Evolutionary conservation across 495 filamentous ascomycete species (phyloP).

Genomic region (Cercophora newfieldiana): DNA sequence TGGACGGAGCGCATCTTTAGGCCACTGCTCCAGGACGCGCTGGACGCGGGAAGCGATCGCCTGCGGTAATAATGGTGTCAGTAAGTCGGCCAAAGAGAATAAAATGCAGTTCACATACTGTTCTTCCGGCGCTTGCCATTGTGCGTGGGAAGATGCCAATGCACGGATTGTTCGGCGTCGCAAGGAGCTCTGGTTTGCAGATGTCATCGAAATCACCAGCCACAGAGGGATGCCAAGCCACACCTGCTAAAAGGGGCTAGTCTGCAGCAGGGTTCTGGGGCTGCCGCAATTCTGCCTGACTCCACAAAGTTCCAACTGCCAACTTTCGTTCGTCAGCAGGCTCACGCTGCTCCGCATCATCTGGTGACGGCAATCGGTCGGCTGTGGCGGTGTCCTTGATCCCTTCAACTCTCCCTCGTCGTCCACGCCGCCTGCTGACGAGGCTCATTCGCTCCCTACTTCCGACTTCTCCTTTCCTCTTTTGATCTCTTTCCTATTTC

Average conservation of each 20-base stretch:
- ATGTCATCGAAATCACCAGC: background rate
- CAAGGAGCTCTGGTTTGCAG: background rate
- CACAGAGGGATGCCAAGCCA: background rate
- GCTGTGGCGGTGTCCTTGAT: background rate
- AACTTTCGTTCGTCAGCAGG: background rate
- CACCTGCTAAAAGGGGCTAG: background rate
- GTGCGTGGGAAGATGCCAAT: constrained; percentile 6
- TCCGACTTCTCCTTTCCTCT: background rate
- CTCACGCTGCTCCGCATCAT: background rate
- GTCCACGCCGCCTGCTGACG: background rate
- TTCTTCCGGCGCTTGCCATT: constrained; percentile 28
- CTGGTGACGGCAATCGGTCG: background rate
- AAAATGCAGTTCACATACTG: background rate
- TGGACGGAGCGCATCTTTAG: constrained; percentile 74
- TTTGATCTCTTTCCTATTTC: background rate
- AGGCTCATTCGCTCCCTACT: background rate
- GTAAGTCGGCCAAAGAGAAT: background rate
- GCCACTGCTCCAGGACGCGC: constrained; percentile 74
- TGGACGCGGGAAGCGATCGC: constrained; percentile 42
- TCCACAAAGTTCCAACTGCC: constrained; percentile 11
- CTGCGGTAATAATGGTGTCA: background rate
- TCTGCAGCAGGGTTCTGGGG: background rate
- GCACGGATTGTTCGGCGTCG: background rate
- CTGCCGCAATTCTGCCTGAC: constrained; percentile 2
- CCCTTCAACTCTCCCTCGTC: background rate